A percentile compares a stretch with the other conserved stretches of the same genome.
phyloP scores from a whole-genome alignment of 768 basidiomycete genomes.

The Suillus alpinus region DNA sequence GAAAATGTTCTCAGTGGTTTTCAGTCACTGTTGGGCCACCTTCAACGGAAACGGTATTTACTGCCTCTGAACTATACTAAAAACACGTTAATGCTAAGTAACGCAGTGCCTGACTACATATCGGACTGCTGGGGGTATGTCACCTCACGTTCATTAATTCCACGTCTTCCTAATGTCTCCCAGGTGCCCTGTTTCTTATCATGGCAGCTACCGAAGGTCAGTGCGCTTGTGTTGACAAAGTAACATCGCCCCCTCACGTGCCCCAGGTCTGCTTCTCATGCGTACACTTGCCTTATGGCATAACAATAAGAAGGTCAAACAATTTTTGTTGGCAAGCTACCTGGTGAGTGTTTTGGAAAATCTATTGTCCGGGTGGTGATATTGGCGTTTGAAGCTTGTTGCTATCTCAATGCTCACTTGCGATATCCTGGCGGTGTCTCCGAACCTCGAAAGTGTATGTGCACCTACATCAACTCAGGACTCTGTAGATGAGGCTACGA shows the following conservation, averaged over 20 bases:
- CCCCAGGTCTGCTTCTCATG: slow-evolving; percentile 11
- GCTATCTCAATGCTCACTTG: slow-evolving; percentile 9
- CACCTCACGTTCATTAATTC: not conserved
- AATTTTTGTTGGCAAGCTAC: slow-evolving; percentile 5
- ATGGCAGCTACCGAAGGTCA: slow-evolving; percentile 12
- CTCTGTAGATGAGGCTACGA: slow-evolving; percentile 4
- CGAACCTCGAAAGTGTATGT: slow-evolving; percentile 6
- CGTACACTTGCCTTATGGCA: slow-evolving; percentile 13
- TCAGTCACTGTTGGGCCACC: not conserved
- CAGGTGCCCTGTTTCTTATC: slow-evolving; percentile 7
- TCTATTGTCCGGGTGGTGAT: not conserved
- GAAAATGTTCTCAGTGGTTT: not conserved
- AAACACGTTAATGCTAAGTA: not conserved
- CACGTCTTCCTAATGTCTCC: not conserved
- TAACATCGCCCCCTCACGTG: not conserved
- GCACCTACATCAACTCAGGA: not conserved
- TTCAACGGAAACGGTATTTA: slow-evolving; percentile 1
- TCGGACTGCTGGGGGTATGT: slow-evolving; percentile 10
- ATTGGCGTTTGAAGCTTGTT: slow-evolving; percentile 1
- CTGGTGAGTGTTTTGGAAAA: slow-evolving; percentile 1
- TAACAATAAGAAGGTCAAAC: not conserved
- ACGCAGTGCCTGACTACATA: slow-evolving; percentile 11
- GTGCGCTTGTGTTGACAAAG: not conserved
- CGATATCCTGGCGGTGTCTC: slow-evolving; percentile 4
- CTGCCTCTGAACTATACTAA: not conserved